Evolutionary conservation across 1,139 yeast species (phyloP).

Genomic region (Kodamaea plutei): DNA sequence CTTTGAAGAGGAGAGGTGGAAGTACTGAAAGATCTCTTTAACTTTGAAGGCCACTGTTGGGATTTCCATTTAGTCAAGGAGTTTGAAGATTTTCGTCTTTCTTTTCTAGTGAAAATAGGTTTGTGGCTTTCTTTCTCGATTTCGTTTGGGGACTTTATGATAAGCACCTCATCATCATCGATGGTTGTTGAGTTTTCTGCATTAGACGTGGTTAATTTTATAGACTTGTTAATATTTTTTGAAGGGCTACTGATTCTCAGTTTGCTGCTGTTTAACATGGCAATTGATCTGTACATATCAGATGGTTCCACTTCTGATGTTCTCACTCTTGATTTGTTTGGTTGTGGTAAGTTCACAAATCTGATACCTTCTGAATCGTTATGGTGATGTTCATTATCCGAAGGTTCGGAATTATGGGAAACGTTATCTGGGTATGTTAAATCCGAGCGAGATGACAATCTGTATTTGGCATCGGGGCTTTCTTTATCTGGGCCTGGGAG

Average conservation of each 20-base stretch:
- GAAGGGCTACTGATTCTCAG: constrained; percentile 11
- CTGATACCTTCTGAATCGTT: constrained; percentile 28
- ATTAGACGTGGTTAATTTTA: no score
- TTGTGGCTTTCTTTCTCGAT: constrained; percentile 40
- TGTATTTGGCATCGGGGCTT: constrained; percentile 2
- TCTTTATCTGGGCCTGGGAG: constrained; percentile 1
- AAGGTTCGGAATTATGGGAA: constrained; percentile 37
- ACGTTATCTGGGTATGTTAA: constrained; percentile 18
- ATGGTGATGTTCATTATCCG: constrained; percentile 10
- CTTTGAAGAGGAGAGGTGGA: constrained; percentile 7
- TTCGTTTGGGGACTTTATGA: constrained; percentile 76
- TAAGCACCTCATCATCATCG: constrained; percentile 77
- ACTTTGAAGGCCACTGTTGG: constrained; percentile 11
- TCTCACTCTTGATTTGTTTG: constrained; percentile 21
- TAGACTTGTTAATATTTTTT: no score
- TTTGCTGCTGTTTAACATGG: constrained; percentile 56
- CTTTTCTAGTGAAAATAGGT: constrained; percentile 34
- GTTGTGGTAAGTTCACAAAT: constrained; percentile 38
- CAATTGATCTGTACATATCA: constrained; percentile 79
- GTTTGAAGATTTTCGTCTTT: constrained; percentile 11
- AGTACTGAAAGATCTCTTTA: constrained; percentile 21
- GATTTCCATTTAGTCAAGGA: constrained; percentile 4
- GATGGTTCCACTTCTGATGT: constrained; percentile 65
- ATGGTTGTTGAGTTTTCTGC: constrained; percentile 7
- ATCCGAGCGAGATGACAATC: constrained; percentile 12